Base-by-base conservation (phyloP, 2,329 filamentous ascomycete genomes). In the Fusarium beomiforme region DNA sequence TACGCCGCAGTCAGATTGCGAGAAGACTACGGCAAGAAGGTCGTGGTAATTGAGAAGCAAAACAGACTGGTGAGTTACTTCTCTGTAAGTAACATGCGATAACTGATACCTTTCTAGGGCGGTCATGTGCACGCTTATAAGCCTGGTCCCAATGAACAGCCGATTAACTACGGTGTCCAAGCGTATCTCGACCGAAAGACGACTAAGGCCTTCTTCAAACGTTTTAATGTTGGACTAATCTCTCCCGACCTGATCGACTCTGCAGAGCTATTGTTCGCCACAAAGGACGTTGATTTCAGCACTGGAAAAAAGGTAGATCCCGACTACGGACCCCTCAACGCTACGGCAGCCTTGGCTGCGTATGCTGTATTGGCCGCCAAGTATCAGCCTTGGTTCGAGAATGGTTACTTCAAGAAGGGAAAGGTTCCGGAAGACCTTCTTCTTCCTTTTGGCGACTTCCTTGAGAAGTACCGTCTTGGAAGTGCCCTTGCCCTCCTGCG, bases 1-100 rank as follows among this genome's bases (percentile, higher is more conserved):
- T 69, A 73, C 47, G 71, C 71, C 3, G 71, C 71, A 17, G 71
- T 73, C 29, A 43, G 62, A n/a, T 71, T 73, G 26, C 67, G 69
- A 16, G 68, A 74, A 10, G 68, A 71, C 1, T 73, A 65, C 6
- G 42, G 50, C 6, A 72, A 70, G 44, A 63, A 36, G 1, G 65
- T 73, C 13, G n/a, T 73, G 3, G 68, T 73, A 4, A 70, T 73
- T 34, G 71, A 73, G 54, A 73, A 74, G 17, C 19, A 61, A 10
- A 23, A 59, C n/a, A 67, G 31, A 19, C 67, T 70, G 4, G 67
- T 70, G 1, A 33, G 67, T 41, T 0, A 3, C 7, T 12, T 1
- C 0, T 7, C 5, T 1, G 6, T 17, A 12, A 6, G 14, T 5
- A 1, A 1, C 6, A 7, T 21, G 1, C 1, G 2, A 4, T 6